Conservation (phyloP, 176 grass and related monocot species). For the Puya raimondii region DNA sequence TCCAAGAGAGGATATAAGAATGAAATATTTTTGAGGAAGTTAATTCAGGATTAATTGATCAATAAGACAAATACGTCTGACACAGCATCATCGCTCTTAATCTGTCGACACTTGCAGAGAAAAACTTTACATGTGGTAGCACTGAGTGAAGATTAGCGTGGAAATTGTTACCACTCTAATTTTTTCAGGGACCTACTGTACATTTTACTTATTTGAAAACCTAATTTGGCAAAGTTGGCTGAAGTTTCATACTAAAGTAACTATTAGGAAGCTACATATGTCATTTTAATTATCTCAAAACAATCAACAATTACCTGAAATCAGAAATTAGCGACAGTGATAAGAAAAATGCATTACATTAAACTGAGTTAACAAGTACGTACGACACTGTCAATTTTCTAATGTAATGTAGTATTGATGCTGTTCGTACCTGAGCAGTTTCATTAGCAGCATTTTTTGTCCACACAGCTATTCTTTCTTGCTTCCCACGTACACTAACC, state of each 20-base stretch:
- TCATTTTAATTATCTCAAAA: background rate
- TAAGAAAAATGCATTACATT: background rate
- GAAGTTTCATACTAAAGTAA: background rate
- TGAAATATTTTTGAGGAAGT: too few relatives aligned
- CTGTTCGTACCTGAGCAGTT: slow-evolving; percentile 69
- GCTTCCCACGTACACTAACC: slow-evolving; percentile 62
- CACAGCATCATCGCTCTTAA: too few relatives aligned
- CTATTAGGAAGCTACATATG: background rate
- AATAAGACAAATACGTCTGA: too few relatives aligned
- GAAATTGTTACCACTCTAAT: too few relatives aligned
- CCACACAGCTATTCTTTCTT: slow-evolving; percentile 88
- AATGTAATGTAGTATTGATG: background rate
- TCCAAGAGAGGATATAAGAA: too few relatives aligned
- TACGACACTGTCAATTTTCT: background rate
- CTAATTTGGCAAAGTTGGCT: background rate
- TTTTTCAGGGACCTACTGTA: too few relatives aligned
- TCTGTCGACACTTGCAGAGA: too few relatives aligned
- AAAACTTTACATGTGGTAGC: too few relatives aligned
- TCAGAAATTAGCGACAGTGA: background rate
- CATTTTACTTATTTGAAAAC: too few relatives aligned
- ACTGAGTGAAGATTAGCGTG: too few relatives aligned
- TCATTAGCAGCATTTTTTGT: slow-evolving; percentile 91
- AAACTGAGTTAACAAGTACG: background rate
- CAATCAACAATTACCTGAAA: background rate
- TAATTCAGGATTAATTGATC: too few relatives aligned